Conservation (phyloP, 1,284 basidiomycete species). For the Ganoderma lingzhi region DNA sequence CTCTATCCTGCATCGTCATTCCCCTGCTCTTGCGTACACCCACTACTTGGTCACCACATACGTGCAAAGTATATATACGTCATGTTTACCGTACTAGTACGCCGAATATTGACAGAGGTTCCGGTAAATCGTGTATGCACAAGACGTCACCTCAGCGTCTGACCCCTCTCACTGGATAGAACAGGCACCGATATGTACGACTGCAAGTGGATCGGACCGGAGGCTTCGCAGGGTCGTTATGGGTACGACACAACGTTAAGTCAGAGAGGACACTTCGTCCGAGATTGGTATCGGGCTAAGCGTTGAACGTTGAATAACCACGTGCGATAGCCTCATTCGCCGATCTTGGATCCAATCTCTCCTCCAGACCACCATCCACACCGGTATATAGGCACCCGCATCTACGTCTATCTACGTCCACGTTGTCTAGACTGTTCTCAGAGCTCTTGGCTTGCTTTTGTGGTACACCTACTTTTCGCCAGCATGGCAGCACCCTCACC, state of each 20-base stretch:
- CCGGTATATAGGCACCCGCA: too few relatives aligned
- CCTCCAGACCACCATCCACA: background rate
- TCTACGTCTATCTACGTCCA: background rate
- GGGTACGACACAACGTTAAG: background rate
- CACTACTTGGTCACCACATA: background rate
- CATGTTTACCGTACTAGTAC: conserved; percentile 1
- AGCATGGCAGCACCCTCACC: conserved; percentile 37
- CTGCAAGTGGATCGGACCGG: too few relatives aligned
- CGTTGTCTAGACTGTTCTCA: background rate
- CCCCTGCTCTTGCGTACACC: background rate
- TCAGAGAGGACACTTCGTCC: background rate
- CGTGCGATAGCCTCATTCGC: background rate
- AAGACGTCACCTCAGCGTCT: too few relatives aligned
- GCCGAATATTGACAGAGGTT: background rate
- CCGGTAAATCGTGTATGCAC: conserved; percentile 2
- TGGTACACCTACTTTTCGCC: background rate
- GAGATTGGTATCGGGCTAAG: conserved; percentile 5
- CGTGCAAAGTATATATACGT: background rate
- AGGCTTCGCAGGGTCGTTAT: too few relatives aligned
- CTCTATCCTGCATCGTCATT: background rate
- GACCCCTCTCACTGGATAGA: too few relatives aligned
- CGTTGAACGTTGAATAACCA: conserved; percentile 1
- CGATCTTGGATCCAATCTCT: conserved; percentile 4
- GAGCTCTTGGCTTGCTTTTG: background rate
- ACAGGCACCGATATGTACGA: too few relatives aligned